Evolutionary conservation across 1,284 basidiomycete species (phyloP), one percentile per base, ranked within the genome.

Genomic region (Amylostereum areolatum): DNA sequence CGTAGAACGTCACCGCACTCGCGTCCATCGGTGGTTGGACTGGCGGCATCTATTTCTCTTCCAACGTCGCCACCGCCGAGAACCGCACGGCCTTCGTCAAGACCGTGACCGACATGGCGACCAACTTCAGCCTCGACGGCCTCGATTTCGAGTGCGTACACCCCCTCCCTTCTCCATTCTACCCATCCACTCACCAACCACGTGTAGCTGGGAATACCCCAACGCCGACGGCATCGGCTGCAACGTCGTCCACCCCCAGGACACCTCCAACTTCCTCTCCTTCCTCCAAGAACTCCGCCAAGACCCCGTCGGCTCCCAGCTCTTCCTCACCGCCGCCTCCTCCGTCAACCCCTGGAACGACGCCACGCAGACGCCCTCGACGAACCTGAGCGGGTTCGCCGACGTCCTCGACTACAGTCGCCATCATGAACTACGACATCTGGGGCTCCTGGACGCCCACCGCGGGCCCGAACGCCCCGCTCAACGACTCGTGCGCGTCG

Each of bases 391-490:
- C 4, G 77, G 57, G 1, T 95, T 90, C 59, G 83, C 83, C 5
- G 57, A 75, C 37, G 74, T 83, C 24, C 75, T 96, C 34, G 89
- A 95, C 64, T 89, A 83, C 71, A 81, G n/a, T 95, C 53, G 71
- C 83, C 44, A 75, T 94, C 61, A 95, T 95, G 91, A 90, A 89
- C 70, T 94, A 94, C 68, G 92, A 94, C 62, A 72, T 92, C 48
- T 89, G 77, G 74, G 77, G 85, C 55, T 68, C 74, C 62, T 43
- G 30, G 43, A 66, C 72, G 72, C 74, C 67, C 32, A 54, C 58
- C 9, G 66, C 72, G 31, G 76, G 91, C 4, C 80, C 92, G n/a
- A 91, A 92, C 65, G 83, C 91, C 2, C 91, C 92, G 11, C 73
- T 96, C 30, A 73, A 83, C 49, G 83, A 95, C 64, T 75, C 77